Evolutionary conservation across 2,329 filamentous ascomycete species (phyloP).

Genomic region (Cryphonectria parasitica): DNA sequence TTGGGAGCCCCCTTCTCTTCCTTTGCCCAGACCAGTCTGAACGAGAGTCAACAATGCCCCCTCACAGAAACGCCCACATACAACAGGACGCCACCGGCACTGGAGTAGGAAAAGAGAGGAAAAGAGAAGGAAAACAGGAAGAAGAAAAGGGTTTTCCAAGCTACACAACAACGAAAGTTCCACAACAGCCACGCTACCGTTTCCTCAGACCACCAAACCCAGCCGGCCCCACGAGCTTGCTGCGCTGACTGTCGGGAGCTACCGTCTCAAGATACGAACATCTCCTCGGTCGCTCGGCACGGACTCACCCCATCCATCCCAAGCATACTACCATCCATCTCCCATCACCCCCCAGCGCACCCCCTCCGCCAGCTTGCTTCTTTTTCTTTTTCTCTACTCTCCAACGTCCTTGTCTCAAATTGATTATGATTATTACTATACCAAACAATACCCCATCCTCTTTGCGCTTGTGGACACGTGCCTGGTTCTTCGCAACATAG

Average conservation of each 20-base stretch:
- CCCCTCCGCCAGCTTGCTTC: neutral
- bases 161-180: neutral
- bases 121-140: neutral
- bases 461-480: neutral
- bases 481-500: neutral
- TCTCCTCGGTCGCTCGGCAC: neutral
- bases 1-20: too few species aligned
- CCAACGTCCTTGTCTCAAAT: slow-evolving; percentile 11
- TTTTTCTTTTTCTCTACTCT: neutral
- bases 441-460: neutral
- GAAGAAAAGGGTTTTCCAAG: neutral
- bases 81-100: neutral
- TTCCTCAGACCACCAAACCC: neutral
- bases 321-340: neutral
- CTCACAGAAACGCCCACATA: neutral
- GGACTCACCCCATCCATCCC: neutral
- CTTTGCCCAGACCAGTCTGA: neutral
- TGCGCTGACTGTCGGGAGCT: slow-evolving; percentile 2
- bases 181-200: too few species aligned
- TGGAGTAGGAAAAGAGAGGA: neutral
- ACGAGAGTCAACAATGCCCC: neutral
- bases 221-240: neutral
- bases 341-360: neutral
- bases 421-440: neutral
- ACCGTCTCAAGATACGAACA: slow-evolving; percentile 14